A percentile compares a stretch with the other conserved stretches of the same genome.
These are phyloP conservation scores for Nymphaea colorata DNA, from an alignment of 164 flowering plant species.

Conservation along the genomic window DNA sequence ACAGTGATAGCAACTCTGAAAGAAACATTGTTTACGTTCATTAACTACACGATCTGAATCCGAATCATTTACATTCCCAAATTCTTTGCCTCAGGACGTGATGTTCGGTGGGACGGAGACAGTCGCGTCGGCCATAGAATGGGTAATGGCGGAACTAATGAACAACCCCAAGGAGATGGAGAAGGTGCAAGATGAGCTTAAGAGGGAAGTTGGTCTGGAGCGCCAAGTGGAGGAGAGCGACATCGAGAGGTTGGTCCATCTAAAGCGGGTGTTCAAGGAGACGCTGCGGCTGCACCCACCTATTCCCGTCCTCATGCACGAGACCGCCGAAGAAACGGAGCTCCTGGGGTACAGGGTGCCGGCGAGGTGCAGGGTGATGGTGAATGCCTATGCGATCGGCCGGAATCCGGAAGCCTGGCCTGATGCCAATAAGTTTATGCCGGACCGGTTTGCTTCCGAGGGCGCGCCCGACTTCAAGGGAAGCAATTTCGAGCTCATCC, in stretches of 20 bases:
- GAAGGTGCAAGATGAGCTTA: slow-evolving; percentile 52
- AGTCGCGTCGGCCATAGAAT: slow-evolving; percentile 81
- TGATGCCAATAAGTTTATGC: slow-evolving; percentile 46
- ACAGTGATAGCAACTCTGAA: no score
- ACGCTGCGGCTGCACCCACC: slow-evolving; percentile 85
- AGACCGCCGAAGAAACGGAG: slow-evolving; percentile 47
- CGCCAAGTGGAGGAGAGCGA: slow-evolving; percentile 48
- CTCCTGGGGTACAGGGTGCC: slow-evolving; percentile 63
- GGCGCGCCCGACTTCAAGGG: slow-evolving; percentile 61
- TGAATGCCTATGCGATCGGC: slow-evolving; percentile 68
- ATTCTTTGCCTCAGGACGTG: slow-evolving; percentile 32
- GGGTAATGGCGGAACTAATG: slow-evolving; percentile 81
- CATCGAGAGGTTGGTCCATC: slow-evolving; percentile 47
- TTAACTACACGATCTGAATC: no score
- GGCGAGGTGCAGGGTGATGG: slow-evolving; percentile 39
- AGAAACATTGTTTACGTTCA: no score
- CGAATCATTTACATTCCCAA: no score
- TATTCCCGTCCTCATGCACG: slow-evolving; percentile 79
- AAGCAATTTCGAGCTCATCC: slow-evolving; percentile 59
- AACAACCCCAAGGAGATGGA: slow-evolving; percentile 44
- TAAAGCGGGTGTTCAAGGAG: slow-evolving; percentile 48
- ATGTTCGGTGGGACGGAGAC: slow-evolving; percentile 95
- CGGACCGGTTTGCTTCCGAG: slow-evolving; percentile 33
- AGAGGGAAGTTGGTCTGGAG: slow-evolving; percentile 43
- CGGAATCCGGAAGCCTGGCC: slow-evolving; percentile 53